These are phyloP conservation scores for Cadophora malorum DNA, from an alignment of 2,329 filamentous ascomycete genomes.

Conservation along the genomic window DNA sequence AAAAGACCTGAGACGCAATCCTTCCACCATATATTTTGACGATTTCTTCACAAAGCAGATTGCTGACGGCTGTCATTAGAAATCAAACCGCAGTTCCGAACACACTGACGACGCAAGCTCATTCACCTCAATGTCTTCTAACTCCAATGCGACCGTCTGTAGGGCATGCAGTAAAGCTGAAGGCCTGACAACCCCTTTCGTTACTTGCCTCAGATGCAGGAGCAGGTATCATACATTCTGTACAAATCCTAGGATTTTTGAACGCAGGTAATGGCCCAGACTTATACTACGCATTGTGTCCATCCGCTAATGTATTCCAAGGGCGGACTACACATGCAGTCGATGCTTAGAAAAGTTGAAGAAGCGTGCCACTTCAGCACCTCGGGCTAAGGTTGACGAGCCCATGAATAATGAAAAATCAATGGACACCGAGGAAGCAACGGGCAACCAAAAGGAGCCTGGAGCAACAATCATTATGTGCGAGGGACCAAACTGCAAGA, in stretches of 20 bases:
- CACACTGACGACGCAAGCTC: constrained; percentile 38
- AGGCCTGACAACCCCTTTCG: constrained; percentile 26
- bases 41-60: background rate
- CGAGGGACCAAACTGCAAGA: background rate
- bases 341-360: constrained; percentile 3
- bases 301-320: constrained; percentile 2
- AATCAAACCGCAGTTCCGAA: constrained; percentile 23
- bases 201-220: constrained; percentile 35
- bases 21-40: constrained; percentile 11
- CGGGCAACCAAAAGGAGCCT: too few species aligned
- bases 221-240: constrained; percentile 35
- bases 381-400: background rate
- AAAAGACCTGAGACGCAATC: constrained; percentile 74
- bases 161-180: constrained; percentile 33
- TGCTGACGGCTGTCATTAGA: constrained; percentile 32
- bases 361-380: background rate
- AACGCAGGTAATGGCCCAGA: background rate
- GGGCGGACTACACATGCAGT: constrained; percentile 11
- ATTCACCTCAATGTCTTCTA: constrained; percentile 36
- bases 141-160: constrained; percentile 31
- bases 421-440: background rate
- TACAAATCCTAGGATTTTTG: constrained; percentile 26
- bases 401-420: background rate
- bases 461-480: background rate
- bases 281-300: background rate